Conservation (phyloP, 2,329 filamentous ascomycete genomes). For the Metarhizium rileyi region DNA sequence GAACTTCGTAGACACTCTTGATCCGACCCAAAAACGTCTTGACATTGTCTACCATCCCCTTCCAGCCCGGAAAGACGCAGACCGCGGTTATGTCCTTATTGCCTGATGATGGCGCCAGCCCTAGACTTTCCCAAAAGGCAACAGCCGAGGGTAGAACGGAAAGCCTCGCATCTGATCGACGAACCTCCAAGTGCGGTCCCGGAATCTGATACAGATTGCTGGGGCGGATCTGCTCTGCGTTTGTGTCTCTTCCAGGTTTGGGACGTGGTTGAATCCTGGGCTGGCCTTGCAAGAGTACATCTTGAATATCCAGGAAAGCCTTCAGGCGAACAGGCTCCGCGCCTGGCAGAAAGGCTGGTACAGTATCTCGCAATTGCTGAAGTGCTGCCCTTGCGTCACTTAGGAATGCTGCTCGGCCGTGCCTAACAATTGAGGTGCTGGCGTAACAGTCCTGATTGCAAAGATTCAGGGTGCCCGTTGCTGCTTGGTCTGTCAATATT, state of each 20-base stretch:
- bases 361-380: constrained; percentile 34
- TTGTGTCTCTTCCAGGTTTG: constrained; percentile 29
- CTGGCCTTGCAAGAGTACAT: constrained; percentile 43
- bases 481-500: constrained; percentile 61
- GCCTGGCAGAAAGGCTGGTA: constrained; percentile 34
- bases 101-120: constrained; percentile 61
- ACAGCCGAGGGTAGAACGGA: constrained; percentile 68
- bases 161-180: constrained; percentile 57
- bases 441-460: constrained; percentile 14
- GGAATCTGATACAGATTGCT: constrained; percentile 53
- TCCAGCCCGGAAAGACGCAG: constrained; percentile 59
- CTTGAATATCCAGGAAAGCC: constrained; percentile 45
- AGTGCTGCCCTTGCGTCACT: constrained; percentile 36
- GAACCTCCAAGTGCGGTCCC: constrained; percentile 62
- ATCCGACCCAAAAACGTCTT: constrained; percentile 57
- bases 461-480: constrained; percentile 38
- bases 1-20: constrained; percentile 61
- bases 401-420: constrained; percentile 32
- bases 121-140: constrained; percentile 73
- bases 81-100: constrained; percentile 61
- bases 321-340: constrained; percentile 30
- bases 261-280: constrained; percentile 43
- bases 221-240: constrained; percentile 36
- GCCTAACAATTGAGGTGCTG: constrained; percentile 16
- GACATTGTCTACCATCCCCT: constrained; percentile 51